Evolutionary conservation across 164 flowering plant species (phyloP).

Genomic region (Akebia trifoliata): DNA sequence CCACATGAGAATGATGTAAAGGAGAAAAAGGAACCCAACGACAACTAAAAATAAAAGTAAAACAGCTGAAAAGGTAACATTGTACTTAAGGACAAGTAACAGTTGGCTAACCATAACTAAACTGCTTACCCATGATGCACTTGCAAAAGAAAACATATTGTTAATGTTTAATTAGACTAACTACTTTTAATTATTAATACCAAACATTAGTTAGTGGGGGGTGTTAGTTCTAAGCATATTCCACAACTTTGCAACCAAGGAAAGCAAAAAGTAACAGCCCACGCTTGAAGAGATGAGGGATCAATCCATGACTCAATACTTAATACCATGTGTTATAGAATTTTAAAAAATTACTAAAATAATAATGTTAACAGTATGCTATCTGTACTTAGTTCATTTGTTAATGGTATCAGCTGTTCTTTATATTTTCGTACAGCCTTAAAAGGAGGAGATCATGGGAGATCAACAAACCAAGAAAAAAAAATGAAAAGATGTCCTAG

Average conservation of each 20-base stretch:
- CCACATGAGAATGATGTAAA: conserved; percentile 1
- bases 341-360: not conserved
- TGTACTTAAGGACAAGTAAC: conserved; percentile 13
- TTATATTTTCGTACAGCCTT: conserved; percentile 2
- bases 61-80: conserved; percentile 4
- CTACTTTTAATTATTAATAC: not conserved
- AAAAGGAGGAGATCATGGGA: conserved; percentile 8
- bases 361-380: not conserved
- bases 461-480: conserved; percentile 3
- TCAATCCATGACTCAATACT: not conserved
- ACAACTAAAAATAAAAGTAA: conserved; percentile 7
- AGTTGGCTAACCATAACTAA: conserved; percentile 2
- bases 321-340: not conserved
- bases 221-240: not conserved
- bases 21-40: not conserved
- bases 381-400: conserved; percentile 6
- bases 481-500: conserved; percentile 2
- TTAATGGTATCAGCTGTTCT: not conserved
- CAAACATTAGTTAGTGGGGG: not conserved
- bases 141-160: not conserved
- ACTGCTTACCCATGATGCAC: conserved; percentile 3
- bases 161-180: not conserved
- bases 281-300: not conserved
- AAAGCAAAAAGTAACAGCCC: not conserved
- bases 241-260: not conserved